phyloP scores from a whole-genome alignment of 352 stramenopile species.

The Thalassiosira hispida region DNA sequence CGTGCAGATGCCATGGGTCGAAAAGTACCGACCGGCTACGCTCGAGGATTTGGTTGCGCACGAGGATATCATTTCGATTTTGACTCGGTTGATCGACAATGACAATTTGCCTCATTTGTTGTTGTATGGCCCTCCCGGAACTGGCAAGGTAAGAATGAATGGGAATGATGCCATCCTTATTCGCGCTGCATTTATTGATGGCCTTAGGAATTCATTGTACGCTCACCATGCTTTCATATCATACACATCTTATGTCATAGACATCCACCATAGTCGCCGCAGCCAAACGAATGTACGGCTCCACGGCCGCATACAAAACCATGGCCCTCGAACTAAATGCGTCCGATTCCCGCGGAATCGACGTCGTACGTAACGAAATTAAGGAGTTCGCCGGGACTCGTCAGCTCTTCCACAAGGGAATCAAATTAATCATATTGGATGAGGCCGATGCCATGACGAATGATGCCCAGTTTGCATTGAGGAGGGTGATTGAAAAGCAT shows the following conservation, averaged over 20 bases:
- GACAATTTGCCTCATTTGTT: conserved; percentile 93
- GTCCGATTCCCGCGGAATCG: conserved; percentile 95
- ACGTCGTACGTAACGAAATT: conserved; percentile 97
- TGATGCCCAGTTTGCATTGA: conserved; percentile 95
- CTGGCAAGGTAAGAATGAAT: conserved; percentile 46
- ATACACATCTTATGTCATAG: conserved; percentile 64
- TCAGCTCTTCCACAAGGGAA: conserved; percentile 93
- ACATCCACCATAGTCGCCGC: conserved; percentile 97
- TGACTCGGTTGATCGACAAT: conserved; percentile 94
- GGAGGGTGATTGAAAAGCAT: conserved; percentile 97
- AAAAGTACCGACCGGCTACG: conserved; percentile 95
- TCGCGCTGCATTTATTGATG: background rate
- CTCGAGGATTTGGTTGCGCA: conserved; percentile 96
- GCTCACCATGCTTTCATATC: background rate
- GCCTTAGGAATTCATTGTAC: background rate
- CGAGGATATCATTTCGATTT: conserved; percentile 95
- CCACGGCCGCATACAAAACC: conserved; percentile 88
- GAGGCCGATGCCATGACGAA: conserved; percentile 98
- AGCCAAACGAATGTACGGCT: conserved; percentile 93
- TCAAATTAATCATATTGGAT: conserved; percentile 98
- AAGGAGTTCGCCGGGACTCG: conserved; percentile 98
- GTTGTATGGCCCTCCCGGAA: conserved; percentile 96
- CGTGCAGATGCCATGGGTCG: conserved; percentile 90
- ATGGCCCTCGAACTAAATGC: conserved; percentile 98
- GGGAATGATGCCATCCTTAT: background rate